Evolutionary conservation across 2,329 filamentous ascomycete genomes (phyloP).

Genomic region (Fusarium pilosicola): DNA sequence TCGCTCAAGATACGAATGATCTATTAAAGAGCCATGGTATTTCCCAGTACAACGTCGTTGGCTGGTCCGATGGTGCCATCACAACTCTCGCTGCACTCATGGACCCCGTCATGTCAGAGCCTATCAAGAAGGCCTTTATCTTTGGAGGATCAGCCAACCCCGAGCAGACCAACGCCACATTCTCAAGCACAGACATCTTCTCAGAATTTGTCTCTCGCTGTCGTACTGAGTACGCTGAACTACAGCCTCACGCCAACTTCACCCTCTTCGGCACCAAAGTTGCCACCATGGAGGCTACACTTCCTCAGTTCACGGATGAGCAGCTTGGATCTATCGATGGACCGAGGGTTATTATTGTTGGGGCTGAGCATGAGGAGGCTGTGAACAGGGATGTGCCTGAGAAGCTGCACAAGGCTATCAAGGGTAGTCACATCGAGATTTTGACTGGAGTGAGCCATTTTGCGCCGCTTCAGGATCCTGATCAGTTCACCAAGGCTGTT

Average conservation of each 20-base stretch:
- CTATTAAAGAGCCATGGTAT: constrained; percentile 47
- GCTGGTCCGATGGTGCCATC: constrained; percentile 55
- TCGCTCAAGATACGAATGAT: constrained; percentile 50
- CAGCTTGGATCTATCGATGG: constrained; percentile 46
- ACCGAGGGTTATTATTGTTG: constrained; percentile 45
- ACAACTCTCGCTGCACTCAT: constrained; percentile 51
- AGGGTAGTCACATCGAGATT: constrained; percentile 50
- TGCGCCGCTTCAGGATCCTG: constrained; percentile 54
- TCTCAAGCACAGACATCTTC: constrained; percentile 47
- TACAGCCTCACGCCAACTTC: constrained; percentile 52
- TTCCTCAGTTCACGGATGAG: constrained; percentile 47
- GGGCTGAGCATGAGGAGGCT: constrained; percentile 51
- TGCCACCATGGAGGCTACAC: constrained; percentile 49
- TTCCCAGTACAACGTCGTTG: constrained; percentile 48
- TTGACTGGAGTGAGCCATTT: constrained; percentile 55
- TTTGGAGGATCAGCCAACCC: constrained; percentile 50
- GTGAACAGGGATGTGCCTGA: constrained; percentile 51
- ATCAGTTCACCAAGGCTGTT: constrained; percentile 47
- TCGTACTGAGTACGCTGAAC: constrained; percentile 47
- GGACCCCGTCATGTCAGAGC: constrained; percentile 43
- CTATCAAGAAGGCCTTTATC: constrained; percentile 53
- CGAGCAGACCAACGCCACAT: constrained; percentile 51
- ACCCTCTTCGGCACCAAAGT: constrained; percentile 51
- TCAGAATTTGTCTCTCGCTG: constrained; percentile 49
- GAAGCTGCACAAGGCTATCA: constrained; percentile 49